Base-by-base conservation (phyloP, 331 rosid species). In the Rosa hybrid region DNA sequence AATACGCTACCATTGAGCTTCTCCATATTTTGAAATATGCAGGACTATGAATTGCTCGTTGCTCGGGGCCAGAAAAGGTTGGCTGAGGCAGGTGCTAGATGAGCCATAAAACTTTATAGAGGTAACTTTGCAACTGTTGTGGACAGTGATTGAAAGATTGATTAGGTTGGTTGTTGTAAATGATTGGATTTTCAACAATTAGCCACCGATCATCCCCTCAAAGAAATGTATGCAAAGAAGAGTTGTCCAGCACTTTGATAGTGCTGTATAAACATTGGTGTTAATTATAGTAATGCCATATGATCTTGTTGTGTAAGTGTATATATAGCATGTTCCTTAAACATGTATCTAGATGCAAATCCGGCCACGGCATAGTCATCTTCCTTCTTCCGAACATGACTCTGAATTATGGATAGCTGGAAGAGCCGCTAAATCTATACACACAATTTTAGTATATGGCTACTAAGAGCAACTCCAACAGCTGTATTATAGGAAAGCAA, bases 21-120 rank as follows among this genome's bases (percentile, higher is more conserved):
- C 76, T 63, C 4, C 45, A n/a, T 83, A 60, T 27, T 18, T 27
- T 83, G 54, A 75, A 51, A 62, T 67, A 25, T 51, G 86, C 90
- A 93, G 98, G 98, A 95, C 77, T 85, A 79, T 39, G 96, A 93
- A 75, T 62, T 83, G 84, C 97, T 91, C 63, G 80, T 81, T 78
- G 87, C 85, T 56, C 84, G 89, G 60, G 82, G 88, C 50, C 90
- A 81, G 74, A 87, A 78, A 81, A 85, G 56, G 57, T 62, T 89
- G 71, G 90, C 91, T 25, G 69, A 90, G 89, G 93, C 94, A 45
- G 86, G 87, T 64, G 78, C 68, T 83, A 49, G 80, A 17, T 90
- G 86, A 94, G 38, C 12, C 57, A 12, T 74, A 65, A 78, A 45
- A 12, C 75, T 67, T 6, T 4, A 44, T 67, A 64, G n/a, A 30